These are phyloP conservation scores for Quercus cerris DNA, from an alignment of 306 rosid species.

Conservation along the genomic window DNA sequence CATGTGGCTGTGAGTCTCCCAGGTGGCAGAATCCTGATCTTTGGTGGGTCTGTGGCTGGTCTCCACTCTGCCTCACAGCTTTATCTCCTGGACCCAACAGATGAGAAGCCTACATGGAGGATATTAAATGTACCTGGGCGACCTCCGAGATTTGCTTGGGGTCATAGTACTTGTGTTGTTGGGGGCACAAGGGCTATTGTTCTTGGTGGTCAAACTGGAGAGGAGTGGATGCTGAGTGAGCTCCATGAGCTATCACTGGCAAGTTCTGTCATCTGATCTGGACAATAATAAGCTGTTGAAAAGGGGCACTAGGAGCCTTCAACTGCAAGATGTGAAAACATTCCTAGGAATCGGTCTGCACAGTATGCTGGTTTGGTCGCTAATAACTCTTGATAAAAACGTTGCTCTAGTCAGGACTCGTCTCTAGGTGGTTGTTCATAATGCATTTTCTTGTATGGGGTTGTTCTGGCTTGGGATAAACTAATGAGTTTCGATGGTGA, in stretches of 20 bases:
- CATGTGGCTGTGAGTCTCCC: slow-evolving; percentile 98
- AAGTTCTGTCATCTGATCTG: slow-evolving; percentile 58
- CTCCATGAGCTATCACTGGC: slow-evolving; percentile 95
- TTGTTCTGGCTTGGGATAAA: slow-evolving; percentile 59
- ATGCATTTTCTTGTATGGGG: slow-evolving; percentile 41
- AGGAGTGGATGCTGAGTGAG: slow-evolving; percentile 98
- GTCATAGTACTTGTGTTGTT: slow-evolving; percentile 97
- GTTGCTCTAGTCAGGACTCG: slow-evolving; percentile 46
- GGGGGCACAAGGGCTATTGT: slow-evolving; percentile 99
- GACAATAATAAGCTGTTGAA: slow-evolving; percentile 23
- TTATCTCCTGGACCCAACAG: slow-evolving; percentile 89
- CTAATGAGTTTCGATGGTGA: slow-evolving; percentile 36
- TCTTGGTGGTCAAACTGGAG: slow-evolving; percentile 98
- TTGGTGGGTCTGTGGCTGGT: slow-evolving; percentile 99
- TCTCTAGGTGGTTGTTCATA: slow-evolving; percentile 32
- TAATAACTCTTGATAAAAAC: slow-evolving; percentile 31
- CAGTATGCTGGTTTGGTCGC: slow-evolving; percentile 38
- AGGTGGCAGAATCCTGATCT: slow-evolving; percentile 93
- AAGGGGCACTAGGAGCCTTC: slow-evolving; percentile 31
- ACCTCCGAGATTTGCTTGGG: slow-evolving; percentile 99
- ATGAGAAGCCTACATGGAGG: slow-evolving; percentile 99
- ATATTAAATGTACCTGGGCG: slow-evolving; percentile 87
- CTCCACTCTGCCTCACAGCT: slow-evolving; percentile 99
- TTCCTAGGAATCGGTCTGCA: slow-evolving; percentile 33
- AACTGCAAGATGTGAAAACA: slow-evolving; percentile 31